Percentiles rank a stretch among this genome's conserved stretches.
Conservation (phyloP, 345 rosid genomes). For the Theobroma cacao region DNA sequence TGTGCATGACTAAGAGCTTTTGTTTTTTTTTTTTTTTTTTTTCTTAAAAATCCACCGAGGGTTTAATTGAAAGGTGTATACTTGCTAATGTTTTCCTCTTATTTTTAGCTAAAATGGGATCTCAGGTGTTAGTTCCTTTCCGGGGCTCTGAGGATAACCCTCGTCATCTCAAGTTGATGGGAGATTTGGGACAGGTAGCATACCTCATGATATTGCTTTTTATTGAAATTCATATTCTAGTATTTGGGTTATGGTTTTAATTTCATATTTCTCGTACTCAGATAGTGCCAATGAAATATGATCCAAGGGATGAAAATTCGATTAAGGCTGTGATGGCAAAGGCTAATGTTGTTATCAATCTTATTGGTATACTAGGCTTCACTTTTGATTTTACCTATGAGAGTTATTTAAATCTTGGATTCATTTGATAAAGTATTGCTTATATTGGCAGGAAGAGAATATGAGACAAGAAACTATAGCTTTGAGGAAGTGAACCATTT, state of each 20-base stretch:
- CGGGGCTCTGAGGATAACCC: conserved; percentile 90
- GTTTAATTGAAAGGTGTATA: background rate
- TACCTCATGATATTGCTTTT: background rate
- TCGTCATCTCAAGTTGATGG: conserved; percentile 98
- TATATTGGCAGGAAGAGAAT: conserved; percentile 70
- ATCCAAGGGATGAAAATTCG: conserved; percentile 89
- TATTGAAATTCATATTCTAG: background rate
- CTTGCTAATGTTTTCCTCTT: background rate
- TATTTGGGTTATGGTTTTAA: background rate
- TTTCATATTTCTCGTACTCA: conserved; percentile 27
- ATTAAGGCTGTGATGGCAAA: conserved; percentile 98
- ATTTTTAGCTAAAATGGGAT: conserved; percentile 14
- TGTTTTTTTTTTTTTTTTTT: background rate
- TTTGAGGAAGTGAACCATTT: conserved; percentile 88
- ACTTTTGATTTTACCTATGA: background rate
- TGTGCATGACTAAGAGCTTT: background rate
- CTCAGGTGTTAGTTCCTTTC: conserved; percentile 96
- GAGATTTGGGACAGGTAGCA: conserved; percentile 95
- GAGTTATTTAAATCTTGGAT: background rate
- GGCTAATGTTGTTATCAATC: conserved; percentile 97
- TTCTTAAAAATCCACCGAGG: background rate
- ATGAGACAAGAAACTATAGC: conserved; percentile 92
- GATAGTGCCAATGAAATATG: conserved; percentile 93
- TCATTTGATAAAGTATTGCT: background rate
- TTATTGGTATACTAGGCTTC: conserved; percentile 54